These are phyloP conservation scores for Apiotrichum sp. DNA, from an alignment of 1,284 basidiomycete species.

Conservation along the genomic window DNA sequence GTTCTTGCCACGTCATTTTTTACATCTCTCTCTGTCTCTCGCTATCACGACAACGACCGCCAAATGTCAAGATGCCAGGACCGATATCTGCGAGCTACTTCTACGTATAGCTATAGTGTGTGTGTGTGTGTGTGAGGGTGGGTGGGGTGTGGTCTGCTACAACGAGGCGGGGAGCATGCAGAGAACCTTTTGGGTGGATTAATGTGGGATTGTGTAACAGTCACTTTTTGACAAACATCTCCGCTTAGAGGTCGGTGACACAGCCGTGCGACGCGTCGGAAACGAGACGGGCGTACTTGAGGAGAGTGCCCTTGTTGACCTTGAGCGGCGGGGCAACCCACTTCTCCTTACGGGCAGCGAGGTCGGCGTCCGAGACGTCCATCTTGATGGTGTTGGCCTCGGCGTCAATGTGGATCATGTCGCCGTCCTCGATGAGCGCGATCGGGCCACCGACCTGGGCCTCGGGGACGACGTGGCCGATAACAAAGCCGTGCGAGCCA, in stretches of 20 bases:
- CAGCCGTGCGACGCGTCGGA: constrained; percentile 58
- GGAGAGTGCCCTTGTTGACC: constrained; percentile 72
- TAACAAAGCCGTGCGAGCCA: constrained; percentile 55
- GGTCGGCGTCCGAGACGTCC: constrained; percentile 72
- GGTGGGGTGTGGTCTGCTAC: no score
- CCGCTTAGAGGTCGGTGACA: constrained; percentile 31
- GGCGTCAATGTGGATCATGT: constrained; percentile 75
- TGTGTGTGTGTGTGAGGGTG: no score
- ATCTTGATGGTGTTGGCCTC: constrained; percentile 72
- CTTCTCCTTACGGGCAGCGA: constrained; percentile 59
- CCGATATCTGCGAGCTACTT: no score
- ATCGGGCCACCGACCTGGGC: constrained; percentile 92
- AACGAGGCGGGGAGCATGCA: no score
- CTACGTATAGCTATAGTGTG: no score
- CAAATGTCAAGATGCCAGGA: no score
- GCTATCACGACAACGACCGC: no score
- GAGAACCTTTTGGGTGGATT: not conserved
- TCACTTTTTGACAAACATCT: not conserved
- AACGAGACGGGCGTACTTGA: constrained; percentile 79
- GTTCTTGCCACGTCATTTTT: no score
- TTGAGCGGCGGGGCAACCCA: constrained; percentile 85
- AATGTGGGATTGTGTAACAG: not conserved
- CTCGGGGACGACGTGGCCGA: constrained; percentile 58
- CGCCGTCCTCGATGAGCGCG: constrained; percentile 87
- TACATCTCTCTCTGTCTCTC: no score